Evolutionary conservation across 805 yeast species (phyloP).

Genomic region (Ascoidea tarda): DNA sequence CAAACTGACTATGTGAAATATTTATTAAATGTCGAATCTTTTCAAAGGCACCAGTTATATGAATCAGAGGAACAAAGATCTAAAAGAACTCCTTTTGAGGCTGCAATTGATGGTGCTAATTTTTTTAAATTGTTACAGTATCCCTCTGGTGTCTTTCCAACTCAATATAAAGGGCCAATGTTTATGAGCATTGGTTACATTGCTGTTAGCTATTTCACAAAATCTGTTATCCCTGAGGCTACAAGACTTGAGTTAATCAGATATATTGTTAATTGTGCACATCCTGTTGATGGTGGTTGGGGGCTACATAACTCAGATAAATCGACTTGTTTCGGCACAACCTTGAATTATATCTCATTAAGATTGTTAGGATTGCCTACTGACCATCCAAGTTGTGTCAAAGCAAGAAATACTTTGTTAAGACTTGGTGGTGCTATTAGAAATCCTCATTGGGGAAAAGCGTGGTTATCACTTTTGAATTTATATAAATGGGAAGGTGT

Average conservation of each 20-base stretch:
- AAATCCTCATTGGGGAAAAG: slow-evolving; percentile 96
- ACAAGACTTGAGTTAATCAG: slow-evolving; percentile 60
- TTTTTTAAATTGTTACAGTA: slow-evolving; percentile 66
- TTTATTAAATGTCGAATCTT: slow-evolving; percentile 18
- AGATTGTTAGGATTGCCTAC: slow-evolving; percentile 65
- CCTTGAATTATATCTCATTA: slow-evolving; percentile 70
- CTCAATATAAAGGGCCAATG: slow-evolving; percentile 96
- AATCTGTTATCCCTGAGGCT: slow-evolving; percentile 52
- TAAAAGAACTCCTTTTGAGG: slow-evolving; percentile 30
- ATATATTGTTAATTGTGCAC: slow-evolving; percentile 81
- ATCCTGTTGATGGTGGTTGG: slow-evolving; percentile 99
- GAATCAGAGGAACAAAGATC: slow-evolving; percentile 12
- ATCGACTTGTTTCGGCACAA: slow-evolving; percentile 90
- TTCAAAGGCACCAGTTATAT: slow-evolving; percentile 4
- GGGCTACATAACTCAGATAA: slow-evolving; percentile 89
- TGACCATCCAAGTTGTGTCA: slow-evolving; percentile 63
- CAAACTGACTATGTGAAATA: slow-evolving; percentile 47
- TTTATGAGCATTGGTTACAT: slow-evolving; percentile 88
- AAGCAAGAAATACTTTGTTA: slow-evolving; percentile 59
- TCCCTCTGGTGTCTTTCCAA: slow-evolving; percentile 76
- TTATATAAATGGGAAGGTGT: slow-evolving; percentile 93
- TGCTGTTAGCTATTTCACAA: slow-evolving; percentile 56
- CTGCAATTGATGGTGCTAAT: slow-evolving; percentile 62
- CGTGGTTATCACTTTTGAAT: slow-evolving; percentile 72
- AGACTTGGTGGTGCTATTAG: slow-evolving; percentile 82